Base-by-base conservation (phyloP, 2,329 filamentous ascomycete genomes). In the Blumeria hordei region DNA sequence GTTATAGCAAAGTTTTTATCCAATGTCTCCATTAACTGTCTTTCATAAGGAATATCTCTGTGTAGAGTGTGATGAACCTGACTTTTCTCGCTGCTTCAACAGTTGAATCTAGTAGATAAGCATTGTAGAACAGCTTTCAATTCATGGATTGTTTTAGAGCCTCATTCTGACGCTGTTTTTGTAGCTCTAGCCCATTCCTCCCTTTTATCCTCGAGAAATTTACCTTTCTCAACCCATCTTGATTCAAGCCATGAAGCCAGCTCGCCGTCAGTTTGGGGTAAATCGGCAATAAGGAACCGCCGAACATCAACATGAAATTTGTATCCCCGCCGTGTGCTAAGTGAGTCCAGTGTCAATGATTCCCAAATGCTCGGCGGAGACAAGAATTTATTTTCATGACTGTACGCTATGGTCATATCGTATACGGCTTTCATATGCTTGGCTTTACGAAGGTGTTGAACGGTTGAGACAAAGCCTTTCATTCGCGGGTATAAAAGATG, bases 401-500 rank as follows among this genome's bases (percentile, higher is more conserved):
- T 69, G 64, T 78, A 77, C 53, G 72, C 72, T 59, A 77, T 73
- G 3, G 74, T 72, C 53, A 77, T 65, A 61, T 78, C 73, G 64
- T 77, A 76, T 18, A 77, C 70, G 8, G 74, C 73, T 60, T 70
- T 73, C 50, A 77, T 67, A 50, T 76, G 73, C 14, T 70, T 66
- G 14, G 72, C 68, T 56, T 69, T 67, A 49, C 73, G 65, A 54
- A 81, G 67, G 56, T 76, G 72, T 62, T 75, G 72, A 10, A 80
- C 74, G 1, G 73, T 76, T 33, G 75, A 71, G 51, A 79, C 69
- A 63, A 81, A 81, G 53, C 77, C 77, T 63, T 75, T 79, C 18
- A 72, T 77, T 35, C 76, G 71, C 21, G 76, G 76, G 60, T 78
- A 79, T 16, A 81, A 69, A 11, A 78, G 69, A 64, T 81, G 74